Evolutionary conservation across 768 basidiomycete genomes (phyloP).

Genomic region (Amanita inopinata): DNA sequence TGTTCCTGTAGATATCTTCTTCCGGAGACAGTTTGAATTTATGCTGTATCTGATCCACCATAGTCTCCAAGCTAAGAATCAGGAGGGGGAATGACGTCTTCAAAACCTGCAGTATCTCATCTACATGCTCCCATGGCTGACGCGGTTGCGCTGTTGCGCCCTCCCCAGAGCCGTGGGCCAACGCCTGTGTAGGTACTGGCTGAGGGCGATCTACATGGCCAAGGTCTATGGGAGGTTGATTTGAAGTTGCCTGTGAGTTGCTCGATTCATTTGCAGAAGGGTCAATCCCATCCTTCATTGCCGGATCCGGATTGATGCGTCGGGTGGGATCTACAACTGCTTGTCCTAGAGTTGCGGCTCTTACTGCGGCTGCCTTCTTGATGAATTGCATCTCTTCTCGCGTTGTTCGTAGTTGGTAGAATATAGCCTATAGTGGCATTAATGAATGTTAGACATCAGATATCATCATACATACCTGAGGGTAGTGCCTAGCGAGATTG

Average conservation of each 20-base stretch:
- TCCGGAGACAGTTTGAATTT: constrained; percentile 85
- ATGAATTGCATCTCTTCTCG: constrained; percentile 35
- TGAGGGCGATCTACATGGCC: constrained; percentile 10
- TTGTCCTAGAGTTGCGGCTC: constrained; percentile 21
- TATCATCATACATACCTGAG: constrained; percentile 54
- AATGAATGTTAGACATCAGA: background rate
- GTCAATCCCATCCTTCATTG: constrained; percentile 19
- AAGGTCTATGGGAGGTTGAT: constrained; percentile 11
- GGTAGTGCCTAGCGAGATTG: constrained; percentile 83
- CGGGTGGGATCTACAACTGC: constrained; percentile 21
- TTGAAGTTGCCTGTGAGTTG: constrained; percentile 6
- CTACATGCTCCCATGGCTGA: constrained; percentile 83
- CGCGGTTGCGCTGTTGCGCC: constrained; percentile 27
- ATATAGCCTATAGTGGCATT: constrained; percentile 58
- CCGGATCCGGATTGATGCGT: constrained; percentile 20
- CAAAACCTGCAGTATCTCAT: constrained; percentile 86
- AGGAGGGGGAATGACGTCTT: constrained; percentile 95
- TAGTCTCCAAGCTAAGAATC: constrained; percentile 90
- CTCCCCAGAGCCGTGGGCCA: constrained; percentile 15
- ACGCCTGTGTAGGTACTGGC: constrained; percentile 11
- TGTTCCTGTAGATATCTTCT: constrained; percentile 89
- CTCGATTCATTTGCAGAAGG: constrained; percentile 12
- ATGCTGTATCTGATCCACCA: constrained; percentile 88
- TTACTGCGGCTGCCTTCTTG: constrained; percentile 29
- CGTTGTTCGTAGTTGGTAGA: constrained; percentile 84